Evolutionary conservation across 2,329 filamentous ascomycete genomes (phyloP), one percentile per base, ranked within the genome.

Genomic region (Leptographium galeiforme): DNA sequence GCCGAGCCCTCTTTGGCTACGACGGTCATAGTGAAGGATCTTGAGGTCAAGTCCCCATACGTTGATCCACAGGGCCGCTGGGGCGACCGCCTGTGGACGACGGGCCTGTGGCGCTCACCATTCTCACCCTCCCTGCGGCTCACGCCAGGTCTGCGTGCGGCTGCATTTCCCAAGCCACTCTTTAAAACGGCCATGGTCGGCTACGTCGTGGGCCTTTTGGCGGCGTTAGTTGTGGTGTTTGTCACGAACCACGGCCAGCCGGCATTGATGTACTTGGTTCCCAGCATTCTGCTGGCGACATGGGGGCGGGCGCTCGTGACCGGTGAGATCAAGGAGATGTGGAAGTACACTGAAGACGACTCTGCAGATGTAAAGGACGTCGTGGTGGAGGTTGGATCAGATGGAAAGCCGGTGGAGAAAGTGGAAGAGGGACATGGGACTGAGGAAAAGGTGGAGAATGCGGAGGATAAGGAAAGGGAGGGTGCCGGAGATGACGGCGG

Each of bases 231-330:
- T 0, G 85, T 89, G 61, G 85, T 97, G 69, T 74, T 89, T 50
- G 70, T 88, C 11, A 93, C 82, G 62, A 77, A 84, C 48, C 88
- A 88, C 57, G 88, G 87, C 3, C 91, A 98, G 64, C 91, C 91
- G 0, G 91, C 93, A 8, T 74, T 98, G 36, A 72, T 98, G 14
- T 97, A 97, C 64, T 79, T 98, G 8, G 93, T 97, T 0, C 91
- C 91, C 0, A 84, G 87, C 0, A 88, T 97, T 0, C 70, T 96
- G 6, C 73, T 78, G 1, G 78, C 84, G 1, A 64, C 93, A 1
- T 94, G 88, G 85, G 67, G 81, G 4, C 93, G 86, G 2, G 91
- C 0, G 60, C 82, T 6, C 64, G 76, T 18, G 79, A 82, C 44
- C 12, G 85, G 89, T 2, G 89, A 97, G 63, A 58, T 91, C 2